phyloP scores from a whole-genome alignment of 352 stramenopile genomes.

The Elongisporangium undulatum region DNA sequence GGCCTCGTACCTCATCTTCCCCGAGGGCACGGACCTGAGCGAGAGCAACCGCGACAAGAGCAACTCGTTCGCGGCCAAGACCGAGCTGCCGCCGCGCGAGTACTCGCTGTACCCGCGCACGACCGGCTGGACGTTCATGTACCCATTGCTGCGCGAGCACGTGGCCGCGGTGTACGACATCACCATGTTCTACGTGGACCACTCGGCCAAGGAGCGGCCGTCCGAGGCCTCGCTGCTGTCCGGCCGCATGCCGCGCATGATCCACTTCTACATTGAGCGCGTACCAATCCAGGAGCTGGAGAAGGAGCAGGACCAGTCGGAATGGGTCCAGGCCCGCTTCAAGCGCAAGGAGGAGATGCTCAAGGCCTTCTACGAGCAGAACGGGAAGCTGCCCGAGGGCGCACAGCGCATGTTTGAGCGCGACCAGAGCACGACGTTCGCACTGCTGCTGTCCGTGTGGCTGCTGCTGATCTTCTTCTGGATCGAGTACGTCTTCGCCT shows the following conservation, averaged over 20 bases:
- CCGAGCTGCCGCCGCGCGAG: slow-evolving; percentile 28
- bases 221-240: slow-evolving; percentile 61
- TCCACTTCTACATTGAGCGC: slow-evolving; percentile 75
- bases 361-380: slow-evolving; percentile 57
- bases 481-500: slow-evolving; percentile 17
- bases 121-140: slow-evolving; percentile 74
- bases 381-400: slow-evolving; percentile 36
- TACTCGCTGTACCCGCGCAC: slow-evolving; percentile 79
- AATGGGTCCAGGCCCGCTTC: slow-evolving; percentile 66
- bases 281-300: slow-evolving; percentile 36
- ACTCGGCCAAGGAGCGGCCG: slow-evolving; percentile 49
- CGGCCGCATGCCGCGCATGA: slow-evolving; percentile 46
- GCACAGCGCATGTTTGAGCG: slow-evolving; percentile 42
- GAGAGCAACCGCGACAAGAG: slow-evolving; percentile 61
- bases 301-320: slow-evolving; percentile 35
- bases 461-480: slow-evolving; percentile 26
- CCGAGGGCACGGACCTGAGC: slow-evolving; percentile 78
- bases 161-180: slow-evolving; percentile 76
- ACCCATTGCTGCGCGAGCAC: slow-evolving; percentile 46
- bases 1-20: slow-evolving; percentile 74
- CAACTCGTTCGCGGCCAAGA: slow-evolving; percentile 49
- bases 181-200: slow-evolving; percentile 81
- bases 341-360: slow-evolving; percentile 62
- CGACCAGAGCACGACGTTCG: slow-evolving; percentile 20
- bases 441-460: slow-evolving; percentile 51